These are phyloP conservation scores for Alternaria sp. DNA, from an alignment of 2,329 filamentous ascomycete species.

Conservation along the genomic window DNA sequence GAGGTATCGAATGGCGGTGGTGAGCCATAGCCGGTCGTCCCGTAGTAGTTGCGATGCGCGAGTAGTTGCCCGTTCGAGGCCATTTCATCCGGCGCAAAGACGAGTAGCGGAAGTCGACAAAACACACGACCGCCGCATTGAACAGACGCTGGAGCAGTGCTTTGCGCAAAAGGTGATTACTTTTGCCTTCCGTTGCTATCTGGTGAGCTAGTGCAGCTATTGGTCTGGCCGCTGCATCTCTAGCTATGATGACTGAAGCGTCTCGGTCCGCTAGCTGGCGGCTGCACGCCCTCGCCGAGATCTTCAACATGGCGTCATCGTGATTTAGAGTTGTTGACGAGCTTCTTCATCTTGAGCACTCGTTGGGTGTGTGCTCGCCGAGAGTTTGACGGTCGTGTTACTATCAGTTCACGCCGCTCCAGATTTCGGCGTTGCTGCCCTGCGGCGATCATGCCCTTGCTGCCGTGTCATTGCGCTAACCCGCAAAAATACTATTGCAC, in stretches of 20 bases:
- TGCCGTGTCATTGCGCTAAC: neutral
- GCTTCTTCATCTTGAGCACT: neutral
- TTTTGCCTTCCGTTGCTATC: neutral
- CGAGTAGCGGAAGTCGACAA: neutral
- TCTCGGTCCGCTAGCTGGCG: neutral
- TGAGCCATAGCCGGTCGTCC: neutral
- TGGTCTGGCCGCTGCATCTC: neutral
- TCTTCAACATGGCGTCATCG: neutral
- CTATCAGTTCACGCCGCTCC: neutral
- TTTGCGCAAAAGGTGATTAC: neutral
- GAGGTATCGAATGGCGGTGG: conserved; percentile 3
- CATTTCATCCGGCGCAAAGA: conserved; percentile 3
- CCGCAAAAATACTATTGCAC: neutral
- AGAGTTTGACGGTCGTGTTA: neutral
- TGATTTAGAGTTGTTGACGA: neutral
- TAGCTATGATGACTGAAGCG: conserved; percentile 1
- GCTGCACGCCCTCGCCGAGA: conserved; percentile 1
- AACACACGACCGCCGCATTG: neutral
- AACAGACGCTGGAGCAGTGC: neutral
- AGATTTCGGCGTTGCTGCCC: neutral
- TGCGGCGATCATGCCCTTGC: neutral
- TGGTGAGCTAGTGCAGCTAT: neutral
- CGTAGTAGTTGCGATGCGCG: neutral
- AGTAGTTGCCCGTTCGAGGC: conserved; percentile 3
- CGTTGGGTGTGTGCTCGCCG: neutral